Base-by-base conservation (phyloP, 306 rosid genomes). In the Notholithocarpus densiflorus region DNA sequence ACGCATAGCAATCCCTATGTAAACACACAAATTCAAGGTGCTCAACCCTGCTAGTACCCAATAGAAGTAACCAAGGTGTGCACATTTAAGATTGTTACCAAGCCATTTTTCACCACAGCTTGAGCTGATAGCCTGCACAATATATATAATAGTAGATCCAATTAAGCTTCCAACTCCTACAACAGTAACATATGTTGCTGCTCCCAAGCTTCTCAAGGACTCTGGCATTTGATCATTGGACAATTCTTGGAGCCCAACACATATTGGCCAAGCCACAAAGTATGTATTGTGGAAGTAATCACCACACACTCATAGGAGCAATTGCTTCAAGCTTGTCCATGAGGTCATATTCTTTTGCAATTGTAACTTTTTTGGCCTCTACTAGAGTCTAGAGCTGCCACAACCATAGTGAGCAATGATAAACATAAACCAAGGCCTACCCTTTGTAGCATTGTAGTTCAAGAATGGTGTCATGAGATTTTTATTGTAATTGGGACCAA, bases 241-340 rank as follows among this genome's bases (percentile, higher is more conserved):
- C 48, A 85, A 52, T 19, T 84, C 77, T 66, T 84, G 88, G 2
- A 82, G 82, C 23, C 88, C 88, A 8, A 85, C 55, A 1, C 64
- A 2, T 0, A 0, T 82, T 74, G 0, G 82, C 37, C 37, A 77
- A 56, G 1, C 88, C 72, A 70, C 2, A 8, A 40, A 84, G 3
- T 13, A 85, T 20, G 52, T 74, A 87, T 23, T 87, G 90, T n/a
- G 88, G 90, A 43, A 87, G 82, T 14, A 84, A n/a, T 85, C 88
- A 87, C 87, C 84, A 80, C 7, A 80, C 62, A 45, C 54, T 77
- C 64, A 87, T 85, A 3, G 90, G 88, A 2, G 80, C 55, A 9
- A 73, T 43, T 20, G 76, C 76, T 31, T 53, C 85, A 0, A 82
- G 82, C 21, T 43, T 77, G 37, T 85, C 85, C 8, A 70, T 15